These are phyloP conservation scores for Vigna radiata DNA, from an alignment of 306 rosid genomes.

Conservation along the genomic window DNA sequence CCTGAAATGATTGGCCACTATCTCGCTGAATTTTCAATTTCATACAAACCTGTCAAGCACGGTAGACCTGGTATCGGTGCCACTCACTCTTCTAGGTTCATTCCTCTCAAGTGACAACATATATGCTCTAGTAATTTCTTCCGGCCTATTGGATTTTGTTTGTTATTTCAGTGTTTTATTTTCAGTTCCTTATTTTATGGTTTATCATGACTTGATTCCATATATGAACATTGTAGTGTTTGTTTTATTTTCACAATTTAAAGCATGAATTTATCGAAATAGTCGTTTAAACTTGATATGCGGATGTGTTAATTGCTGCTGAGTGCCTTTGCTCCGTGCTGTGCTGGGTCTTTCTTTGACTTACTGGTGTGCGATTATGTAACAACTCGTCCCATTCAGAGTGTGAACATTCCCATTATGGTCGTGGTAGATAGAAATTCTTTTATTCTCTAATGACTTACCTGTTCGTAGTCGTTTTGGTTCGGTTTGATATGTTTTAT, in stretches of 20 bases:
- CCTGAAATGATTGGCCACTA: slow-evolving; percentile 95
- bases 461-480: too few species aligned
- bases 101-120: slow-evolving; percentile 81
- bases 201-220: slow-evolving; percentile 18
- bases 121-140: neutral
- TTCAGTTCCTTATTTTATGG: neutral
- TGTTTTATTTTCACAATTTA: neutral
- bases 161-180: slow-evolving; percentile 11
- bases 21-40: slow-evolving; percentile 89
- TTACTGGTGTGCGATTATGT: neutral
- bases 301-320: neutral
- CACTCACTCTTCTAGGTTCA: slow-evolving; percentile 96
- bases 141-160: slow-evolving; percentile 47
- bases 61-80: slow-evolving; percentile 99
- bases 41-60: slow-evolving; percentile 96
- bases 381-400: neutral
- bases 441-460: too few species aligned
- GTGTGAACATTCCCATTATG: too few species aligned
- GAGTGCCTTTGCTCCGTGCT: neutral
- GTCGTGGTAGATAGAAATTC: too few species aligned
- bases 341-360: neutral
- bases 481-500: too few species aligned
- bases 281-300: neutral
- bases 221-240: slow-evolving; percentile 12
- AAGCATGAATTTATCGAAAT: neutral